Percentiles rank a stretch among this genome's conserved stretches.
These are phyloP conservation scores for Heritiera fomes DNA, from an alignment of 345 rosid genomes.

Conservation along the genomic window DNA sequence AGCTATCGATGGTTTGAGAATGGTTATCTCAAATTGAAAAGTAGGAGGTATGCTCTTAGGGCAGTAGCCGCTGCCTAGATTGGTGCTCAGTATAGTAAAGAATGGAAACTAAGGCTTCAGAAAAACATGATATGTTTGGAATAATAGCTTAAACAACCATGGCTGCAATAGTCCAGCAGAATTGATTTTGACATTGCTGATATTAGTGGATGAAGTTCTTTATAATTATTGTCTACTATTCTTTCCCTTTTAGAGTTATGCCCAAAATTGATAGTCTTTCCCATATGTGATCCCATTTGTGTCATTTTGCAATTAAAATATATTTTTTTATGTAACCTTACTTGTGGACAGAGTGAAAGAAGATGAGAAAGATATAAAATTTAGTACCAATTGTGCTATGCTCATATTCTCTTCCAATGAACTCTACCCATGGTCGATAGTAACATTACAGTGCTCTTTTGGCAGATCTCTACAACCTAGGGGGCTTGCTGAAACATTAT, in stretches of 20 bases:
- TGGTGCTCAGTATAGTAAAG: background rate
- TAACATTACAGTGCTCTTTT: constrained; percentile 23
- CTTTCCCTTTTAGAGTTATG: background rate
- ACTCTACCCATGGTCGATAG: constrained; percentile 14
- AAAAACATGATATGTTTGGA: background rate
- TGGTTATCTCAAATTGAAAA: background rate
- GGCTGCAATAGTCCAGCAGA: background rate
- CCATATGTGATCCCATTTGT: background rate
- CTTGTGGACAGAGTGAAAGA: background rate
- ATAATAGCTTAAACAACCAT: background rate
- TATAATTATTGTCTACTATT: background rate
- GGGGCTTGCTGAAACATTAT: constrained; percentile 95
- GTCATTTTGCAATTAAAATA: constrained; percentile 8
- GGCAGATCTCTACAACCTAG: constrained; percentile 88
- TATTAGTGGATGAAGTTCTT: background rate
- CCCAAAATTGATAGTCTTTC: background rate
- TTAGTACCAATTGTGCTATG: constrained; percentile 4
- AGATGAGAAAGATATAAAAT: background rate
- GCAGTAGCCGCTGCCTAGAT: background rate
- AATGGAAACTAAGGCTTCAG: background rate
- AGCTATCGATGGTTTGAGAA: constrained; percentile 6
- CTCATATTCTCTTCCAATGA: constrained; percentile 25
- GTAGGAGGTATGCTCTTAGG: background rate
- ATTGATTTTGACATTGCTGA: constrained; percentile 1
- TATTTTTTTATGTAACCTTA: constrained; percentile 1